These are phyloP conservation scores for Blastocystis sp. DNA, from an alignment of 352 stramenopile genomes.

Conservation along the genomic window DNA sequence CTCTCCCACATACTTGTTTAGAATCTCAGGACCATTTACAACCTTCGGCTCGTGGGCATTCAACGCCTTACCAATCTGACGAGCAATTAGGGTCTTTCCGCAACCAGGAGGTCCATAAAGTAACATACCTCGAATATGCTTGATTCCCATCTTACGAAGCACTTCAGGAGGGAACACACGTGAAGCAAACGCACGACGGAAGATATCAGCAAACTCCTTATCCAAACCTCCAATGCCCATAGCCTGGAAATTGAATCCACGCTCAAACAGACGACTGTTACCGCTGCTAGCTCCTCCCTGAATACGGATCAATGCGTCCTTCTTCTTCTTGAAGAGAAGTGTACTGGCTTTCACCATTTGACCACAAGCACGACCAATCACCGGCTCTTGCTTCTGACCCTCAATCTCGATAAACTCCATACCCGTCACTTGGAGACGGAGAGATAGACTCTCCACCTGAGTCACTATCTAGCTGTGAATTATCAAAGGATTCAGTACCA, in stretches of 20 bases:
- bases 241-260: constrained; percentile 70
- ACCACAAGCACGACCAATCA: constrained; percentile 70
- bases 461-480: constrained; percentile 68
- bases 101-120: constrained; percentile 82
- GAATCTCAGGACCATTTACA: constrained; percentile 96
- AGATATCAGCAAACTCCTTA: constrained; percentile 95
- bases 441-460: constrained; percentile 67
- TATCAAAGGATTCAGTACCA: constrained; percentile 44
- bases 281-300: constrained; percentile 65
- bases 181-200: constrained; percentile 94
- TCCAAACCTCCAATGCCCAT: constrained; percentile 90
- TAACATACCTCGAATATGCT: constrained; percentile 92
- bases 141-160: constrained; percentile 95
- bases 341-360: constrained; percentile 68
- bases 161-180: constrained; percentile 91
- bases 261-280: constrained; percentile 65
- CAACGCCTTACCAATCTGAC: constrained; percentile 94
- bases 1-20: constrained; percentile 98
- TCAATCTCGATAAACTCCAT: constrained; percentile 72
- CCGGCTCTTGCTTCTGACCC: constrained; percentile 35
- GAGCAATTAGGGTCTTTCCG: constrained; percentile 94
- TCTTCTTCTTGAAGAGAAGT: constrained; percentile 70
- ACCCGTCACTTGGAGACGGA: constrained; percentile 66
- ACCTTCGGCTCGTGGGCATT: constrained; percentile 88
- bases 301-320: constrained; percentile 61